phyloP scores from a whole-genome alignment of 495 filamentous ascomycete genomes.

The Friedmanniomyces simplex region DNA sequence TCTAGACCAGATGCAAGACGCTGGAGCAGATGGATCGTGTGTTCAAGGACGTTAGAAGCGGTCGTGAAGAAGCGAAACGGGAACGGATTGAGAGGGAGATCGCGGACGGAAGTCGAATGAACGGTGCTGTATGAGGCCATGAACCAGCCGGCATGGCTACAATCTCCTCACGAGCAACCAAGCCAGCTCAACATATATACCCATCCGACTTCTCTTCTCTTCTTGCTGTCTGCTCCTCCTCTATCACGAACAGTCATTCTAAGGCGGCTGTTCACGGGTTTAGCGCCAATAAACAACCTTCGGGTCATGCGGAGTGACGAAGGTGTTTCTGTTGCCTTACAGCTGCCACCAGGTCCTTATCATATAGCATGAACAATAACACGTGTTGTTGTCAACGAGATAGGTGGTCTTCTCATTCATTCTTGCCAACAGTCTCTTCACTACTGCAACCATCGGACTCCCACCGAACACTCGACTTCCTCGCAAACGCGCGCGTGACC shows the following conservation, averaged over 20 bases:
- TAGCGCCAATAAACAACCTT: no score
- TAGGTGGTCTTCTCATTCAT: neutral
- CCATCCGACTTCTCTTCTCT: no score
- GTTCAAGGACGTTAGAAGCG: slow-evolving; percentile 20
- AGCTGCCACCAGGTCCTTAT: neutral
- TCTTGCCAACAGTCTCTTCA: neutral
- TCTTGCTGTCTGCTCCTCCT: no score
- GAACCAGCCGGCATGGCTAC: no score
- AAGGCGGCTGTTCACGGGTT: no score
- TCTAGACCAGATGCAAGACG: slow-evolving; percentile 12
- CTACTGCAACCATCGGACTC: neutral
- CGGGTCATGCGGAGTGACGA: no score
- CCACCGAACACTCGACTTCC: neutral
- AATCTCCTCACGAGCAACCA: no score
- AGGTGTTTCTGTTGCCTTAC: neutral
- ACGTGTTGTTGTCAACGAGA: neutral
- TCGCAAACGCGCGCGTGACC: no score
- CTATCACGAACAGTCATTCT: no score
- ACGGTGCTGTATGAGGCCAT: no score
- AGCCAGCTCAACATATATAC: no score
- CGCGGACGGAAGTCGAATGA: neutral
- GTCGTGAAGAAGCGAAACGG: slow-evolving; percentile 7
- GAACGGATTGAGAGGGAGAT: slow-evolving; percentile 6
- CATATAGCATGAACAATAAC: neutral
- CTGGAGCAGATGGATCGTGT: slow-evolving; percentile 33